Base-by-base conservation (phyloP, 768 basidiomycete genomes). In the Lyophyllum decastes region DNA sequence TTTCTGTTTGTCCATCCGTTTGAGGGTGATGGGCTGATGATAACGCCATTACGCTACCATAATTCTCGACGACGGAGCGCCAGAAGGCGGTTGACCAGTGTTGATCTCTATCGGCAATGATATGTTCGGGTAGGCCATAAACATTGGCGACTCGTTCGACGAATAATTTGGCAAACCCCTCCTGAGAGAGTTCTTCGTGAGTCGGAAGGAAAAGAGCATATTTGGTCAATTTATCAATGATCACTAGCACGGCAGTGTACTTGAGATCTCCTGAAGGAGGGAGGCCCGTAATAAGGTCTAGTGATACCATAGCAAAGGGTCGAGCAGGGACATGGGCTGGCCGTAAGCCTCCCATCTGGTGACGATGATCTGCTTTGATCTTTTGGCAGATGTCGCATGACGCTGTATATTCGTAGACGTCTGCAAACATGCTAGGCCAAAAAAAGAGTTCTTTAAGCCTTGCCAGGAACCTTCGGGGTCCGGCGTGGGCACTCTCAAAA, bases 1-100 rank as follows among this genome's bases (percentile, higher is more conserved):
- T 14, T 45, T 59, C 57, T 0, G 52, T 71, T 27, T 75, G 73
- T 1, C 76, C 72, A 54, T 80, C 72, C 0, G 73, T 70, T 56
- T 78, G 74, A 0, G 74, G 76, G 54, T 78, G 57, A n/a, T 53
- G 35, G 41, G 45, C 46, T 1, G 46, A 47, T 1, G 26, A 47
- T 9, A 47, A 30, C 1, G 51, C 40, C 52, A 49, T 59, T n/a
- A 30, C 25, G 14, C 33, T 59, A 1, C 51, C 45, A 14, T 52
- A 35, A 30, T 8, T 35, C n/a, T 52, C 34, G 0, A 44, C 46
- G 4, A 54, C 25, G 0, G 66, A 64, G 24, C 55, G 58, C 40
- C 60, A 7, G 10, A 67, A 47, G 4, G 60, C 25, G 7, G 46
- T 47, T 4, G 46, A 26, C 46, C 46, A 47, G 1, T 17, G 5